A percentile compares a stretch with the other conserved stretches of the same genome.
Evolutionary conservation across 179 eudicot genomes (phyloP).

Genomic region (Nepenthes alata): DNA sequence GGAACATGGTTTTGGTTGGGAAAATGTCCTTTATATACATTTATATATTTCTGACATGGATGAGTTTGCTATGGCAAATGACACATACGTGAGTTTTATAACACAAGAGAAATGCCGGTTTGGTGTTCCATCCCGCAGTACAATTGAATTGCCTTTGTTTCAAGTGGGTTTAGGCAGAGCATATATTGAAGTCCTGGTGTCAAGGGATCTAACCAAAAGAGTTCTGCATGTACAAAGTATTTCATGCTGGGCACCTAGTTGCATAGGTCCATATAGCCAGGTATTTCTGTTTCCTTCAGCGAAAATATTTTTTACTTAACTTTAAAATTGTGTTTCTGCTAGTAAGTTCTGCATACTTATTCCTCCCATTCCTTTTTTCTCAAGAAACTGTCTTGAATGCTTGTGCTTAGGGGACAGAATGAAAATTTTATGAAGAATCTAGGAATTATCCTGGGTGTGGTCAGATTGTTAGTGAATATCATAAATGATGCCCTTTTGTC

Average conservation of each 20-base stretch:
- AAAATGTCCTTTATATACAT: constrained; percentile 72
- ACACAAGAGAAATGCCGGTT: constrained; percentile 80
- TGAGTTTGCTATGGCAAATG: constrained; percentile 73
- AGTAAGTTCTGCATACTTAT: no score
- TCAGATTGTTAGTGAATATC: no score
- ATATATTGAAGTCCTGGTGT: constrained; percentile 74
- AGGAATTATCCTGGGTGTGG: no score
- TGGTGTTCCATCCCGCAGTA: constrained; percentile 97
- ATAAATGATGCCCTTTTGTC: no score
- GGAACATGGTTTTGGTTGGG: constrained; percentile 61
- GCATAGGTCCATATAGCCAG: constrained; percentile 99
- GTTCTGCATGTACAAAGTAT: constrained; percentile 97
- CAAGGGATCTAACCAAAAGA: constrained; percentile 55
- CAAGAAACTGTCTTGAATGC: no score
- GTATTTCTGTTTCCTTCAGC: constrained; percentile 16
- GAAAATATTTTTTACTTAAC: no score
- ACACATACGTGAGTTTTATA: constrained; percentile 69
- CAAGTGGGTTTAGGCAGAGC: constrained; percentile 71
- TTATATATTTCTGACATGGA: constrained; percentile 74
- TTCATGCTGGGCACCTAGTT: constrained; percentile 97
- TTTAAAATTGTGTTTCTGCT: no score
- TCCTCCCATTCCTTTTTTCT: no score
- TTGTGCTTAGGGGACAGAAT: no score
- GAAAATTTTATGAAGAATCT: no score
- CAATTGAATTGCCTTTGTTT: constrained; percentile 70